Conservation (phyloP, 2,329 filamentous ascomycete species). For the Phialophora verrucosa region DNA sequence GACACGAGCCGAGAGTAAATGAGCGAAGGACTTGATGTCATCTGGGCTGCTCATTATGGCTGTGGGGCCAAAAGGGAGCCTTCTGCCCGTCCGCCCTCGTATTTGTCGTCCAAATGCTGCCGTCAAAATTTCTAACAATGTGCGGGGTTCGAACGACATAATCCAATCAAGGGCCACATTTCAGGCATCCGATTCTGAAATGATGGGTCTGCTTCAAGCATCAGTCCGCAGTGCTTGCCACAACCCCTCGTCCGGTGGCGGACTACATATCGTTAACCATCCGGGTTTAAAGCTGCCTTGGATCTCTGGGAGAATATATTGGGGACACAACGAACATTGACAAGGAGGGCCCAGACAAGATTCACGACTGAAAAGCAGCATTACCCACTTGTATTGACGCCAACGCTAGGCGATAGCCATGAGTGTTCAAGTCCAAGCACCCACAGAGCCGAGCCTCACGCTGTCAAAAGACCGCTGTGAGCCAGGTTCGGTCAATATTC, state of each 20-base stretch:
- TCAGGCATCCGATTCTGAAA: background rate
- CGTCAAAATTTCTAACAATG: background rate
- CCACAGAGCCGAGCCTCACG: constrained; percentile 31
- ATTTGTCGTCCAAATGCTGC: background rate
- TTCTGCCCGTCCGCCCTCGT: background rate
- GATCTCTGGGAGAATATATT: background rate
- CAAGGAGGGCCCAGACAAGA: background rate
- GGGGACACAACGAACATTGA: background rate
- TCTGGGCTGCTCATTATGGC: background rate
- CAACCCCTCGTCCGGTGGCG: background rate
- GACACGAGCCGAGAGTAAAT: background rate
- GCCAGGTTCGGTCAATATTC: constrained; percentile 62
- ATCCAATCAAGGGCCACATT: background rate
- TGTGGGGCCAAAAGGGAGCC: background rate
- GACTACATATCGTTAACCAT: background rate
- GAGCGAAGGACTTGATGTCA: background rate
- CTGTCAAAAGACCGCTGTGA: constrained; percentile 53
- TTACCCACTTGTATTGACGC: background rate
- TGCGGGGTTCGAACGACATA: background rate
- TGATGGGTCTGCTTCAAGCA: background rate
- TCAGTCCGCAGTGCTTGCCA: background rate
- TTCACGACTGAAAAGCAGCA: background rate
- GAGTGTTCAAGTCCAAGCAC: constrained; percentile 28
- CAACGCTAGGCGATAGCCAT: constrained; percentile 4
- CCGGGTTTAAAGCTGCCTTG: background rate